Conservation (phyloP, 768 basidiomycete species). For the Termitomyces sp. region DNA sequence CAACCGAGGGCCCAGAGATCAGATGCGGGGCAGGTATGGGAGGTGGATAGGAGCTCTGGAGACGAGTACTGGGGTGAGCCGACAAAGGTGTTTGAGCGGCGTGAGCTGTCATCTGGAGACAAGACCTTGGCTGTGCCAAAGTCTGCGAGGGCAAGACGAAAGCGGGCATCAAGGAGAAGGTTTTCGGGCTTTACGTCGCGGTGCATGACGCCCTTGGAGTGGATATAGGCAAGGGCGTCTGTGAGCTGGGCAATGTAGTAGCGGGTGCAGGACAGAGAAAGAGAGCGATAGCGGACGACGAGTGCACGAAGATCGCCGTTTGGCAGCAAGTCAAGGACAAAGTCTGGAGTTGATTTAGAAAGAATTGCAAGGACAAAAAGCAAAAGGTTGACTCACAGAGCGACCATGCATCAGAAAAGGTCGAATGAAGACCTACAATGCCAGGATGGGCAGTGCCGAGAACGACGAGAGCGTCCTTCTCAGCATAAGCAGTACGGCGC, state of each 20-base stretch:
- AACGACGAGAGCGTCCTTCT: constrained; percentile 70
- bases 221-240: constrained; percentile 88
- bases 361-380: not conserved
- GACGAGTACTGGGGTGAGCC: constrained; percentile 89
- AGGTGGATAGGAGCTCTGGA: constrained; percentile 74
- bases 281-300: constrained; percentile 76
- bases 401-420: constrained; percentile 81
- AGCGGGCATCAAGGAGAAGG: constrained; percentile 79
- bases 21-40: constrained; percentile 42
- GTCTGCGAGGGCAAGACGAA: constrained; percentile 92
- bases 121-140: constrained; percentile 89
- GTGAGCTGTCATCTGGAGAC: constrained; percentile 25
- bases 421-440: constrained; percentile 73
- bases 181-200: constrained; percentile 86
- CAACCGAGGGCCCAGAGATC: constrained; percentile 97
- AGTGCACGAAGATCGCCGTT: constrained; percentile 77
- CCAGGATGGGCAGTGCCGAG: constrained; percentile 79
- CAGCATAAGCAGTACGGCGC: constrained; percentile 66
- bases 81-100: constrained; percentile 56
- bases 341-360: constrained; percentile 39
- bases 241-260: constrained; percentile 90
- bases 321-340: constrained; percentile 68
- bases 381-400: constrained; percentile 55
- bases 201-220: constrained; percentile 84
- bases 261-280: constrained; percentile 68